These are phyloP conservation scores for Nakaseomyces kungkrabaensis DNA, from an alignment of 1,139 yeast genomes.

Conservation along the genomic window DNA sequence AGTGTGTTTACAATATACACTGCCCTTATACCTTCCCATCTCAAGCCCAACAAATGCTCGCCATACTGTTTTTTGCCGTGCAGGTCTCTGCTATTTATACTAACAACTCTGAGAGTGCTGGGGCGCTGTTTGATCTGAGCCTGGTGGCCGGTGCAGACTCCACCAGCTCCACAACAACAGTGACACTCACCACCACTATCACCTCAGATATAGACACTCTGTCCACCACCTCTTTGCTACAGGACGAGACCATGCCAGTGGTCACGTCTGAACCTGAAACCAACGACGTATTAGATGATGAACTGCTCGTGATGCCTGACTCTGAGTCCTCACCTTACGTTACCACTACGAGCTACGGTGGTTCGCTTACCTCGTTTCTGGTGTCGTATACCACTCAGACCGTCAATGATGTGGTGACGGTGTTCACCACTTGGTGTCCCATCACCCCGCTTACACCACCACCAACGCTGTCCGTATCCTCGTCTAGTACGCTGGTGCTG, in stretches of 20 bases:
- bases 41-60: not conserved
- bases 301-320: too few relatives aligned
- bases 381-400: slow-evolving; percentile 3
- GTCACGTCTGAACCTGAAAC: too few relatives aligned
- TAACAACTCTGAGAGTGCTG: not conserved
- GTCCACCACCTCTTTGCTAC: not conserved
- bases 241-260: not conserved
- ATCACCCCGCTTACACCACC: slow-evolving; percentile 8
- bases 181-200: slow-evolving; percentile 4
- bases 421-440: slow-evolving; percentile 37
- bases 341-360: not conserved
- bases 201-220: not conserved
- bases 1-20: not conserved
- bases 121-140: not conserved
- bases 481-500: not conserved
- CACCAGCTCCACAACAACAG: slow-evolving; percentile 4
- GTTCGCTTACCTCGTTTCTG: slow-evolving; percentile 3
- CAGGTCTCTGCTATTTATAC: not conserved
- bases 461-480: not conserved
- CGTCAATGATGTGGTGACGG: slow-evolving; percentile 7
- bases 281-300: too few relatives aligned
- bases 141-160: not conserved
- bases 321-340: not conserved
- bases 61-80: not conserved
- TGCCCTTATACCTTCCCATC: too few relatives aligned